Percentiles rank a stretch among this genome's conserved stretches.
These are phyloP conservation scores for Paramecium octaurelia DNA, from an alignment of 73 alveolate species.

Conservation along the genomic window DNA sequence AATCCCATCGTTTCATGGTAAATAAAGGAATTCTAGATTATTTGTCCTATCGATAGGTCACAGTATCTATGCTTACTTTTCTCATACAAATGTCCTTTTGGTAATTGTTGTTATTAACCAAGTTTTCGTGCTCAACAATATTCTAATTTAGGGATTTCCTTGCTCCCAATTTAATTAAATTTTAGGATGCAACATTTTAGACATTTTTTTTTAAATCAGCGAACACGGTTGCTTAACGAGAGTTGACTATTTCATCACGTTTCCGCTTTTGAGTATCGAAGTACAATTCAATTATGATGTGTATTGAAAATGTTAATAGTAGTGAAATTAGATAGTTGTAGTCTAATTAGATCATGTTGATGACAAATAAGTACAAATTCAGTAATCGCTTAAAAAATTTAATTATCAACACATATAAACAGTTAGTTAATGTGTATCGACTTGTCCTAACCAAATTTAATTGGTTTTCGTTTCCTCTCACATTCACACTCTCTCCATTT, in stretches of 20 bases:
- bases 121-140: not conserved
- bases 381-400: not conserved
- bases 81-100: not conserved
- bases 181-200: not conserved
- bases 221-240: not conserved
- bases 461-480: not conserved
- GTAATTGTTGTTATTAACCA: not conserved
- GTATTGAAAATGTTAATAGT: not conserved
- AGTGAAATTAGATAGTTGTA: not conserved
- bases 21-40: not conserved
- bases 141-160: not conserved
- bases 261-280: not conserved
- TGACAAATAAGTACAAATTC: constrained; percentile 15
- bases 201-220: not conserved
- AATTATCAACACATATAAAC: not conserved
- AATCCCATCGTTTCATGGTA: constrained; percentile 7
- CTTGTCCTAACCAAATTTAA: not conserved
- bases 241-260: not conserved
- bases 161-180: not conserved
- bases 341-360: constrained; percentile 22
- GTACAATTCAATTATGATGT: not conserved
- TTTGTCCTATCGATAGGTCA: not conserved
- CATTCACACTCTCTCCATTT: constrained; percentile 13
- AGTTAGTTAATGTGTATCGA: not conserved
- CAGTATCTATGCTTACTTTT: not conserved